Evolutionary conservation across 169 alveolate genomes (phyloP).

Genomic region (Cyclospora cayetanensis): DNA sequence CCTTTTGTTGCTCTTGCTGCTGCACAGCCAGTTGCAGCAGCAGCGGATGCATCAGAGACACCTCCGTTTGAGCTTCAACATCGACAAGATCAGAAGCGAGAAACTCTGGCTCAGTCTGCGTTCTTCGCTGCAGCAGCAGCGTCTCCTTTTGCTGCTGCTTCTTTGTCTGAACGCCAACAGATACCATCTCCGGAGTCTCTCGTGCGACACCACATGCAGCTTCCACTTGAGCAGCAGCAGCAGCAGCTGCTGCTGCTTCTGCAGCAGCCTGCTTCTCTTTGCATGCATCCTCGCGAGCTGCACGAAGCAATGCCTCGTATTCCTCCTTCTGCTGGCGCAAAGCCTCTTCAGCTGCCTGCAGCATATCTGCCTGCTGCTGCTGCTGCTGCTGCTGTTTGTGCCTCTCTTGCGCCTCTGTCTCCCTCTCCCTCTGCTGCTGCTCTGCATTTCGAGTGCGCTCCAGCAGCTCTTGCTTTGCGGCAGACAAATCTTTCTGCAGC

Average conservation of each 20-base stretch:
- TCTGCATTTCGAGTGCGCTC: neutral
- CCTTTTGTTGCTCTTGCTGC: slow-evolving; percentile 10
- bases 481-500: neutral
- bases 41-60: slow-evolving; percentile 31
- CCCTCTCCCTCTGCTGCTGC: slow-evolving; percentile 30
- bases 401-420: neutral
- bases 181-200: neutral
- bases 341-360: slow-evolving; percentile 5
- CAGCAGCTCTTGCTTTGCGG: slow-evolving; percentile 37
- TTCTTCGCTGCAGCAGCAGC: slow-evolving; percentile 24
- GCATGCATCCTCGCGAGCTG: neutral
- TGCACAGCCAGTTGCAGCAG: neutral
- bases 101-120: neutral
- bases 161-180: slow-evolving; percentile 33
- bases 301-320: neutral
- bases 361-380: slow-evolving; percentile 9
- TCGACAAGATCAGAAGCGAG: neutral
- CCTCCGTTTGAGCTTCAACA: slow-evolving; percentile 17
- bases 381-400: neutral
- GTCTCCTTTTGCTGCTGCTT: neutral
- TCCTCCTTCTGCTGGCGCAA: slow-evolving; percentile 47
- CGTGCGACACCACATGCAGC: too few species aligned
- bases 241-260: neutral
- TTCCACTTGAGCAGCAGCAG: neutral
- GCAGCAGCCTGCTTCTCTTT: neutral